These are phyloP conservation scores for California macrophylla DNA, from an alignment of 441 rosid species.

Conservation along the genomic window DNA sequence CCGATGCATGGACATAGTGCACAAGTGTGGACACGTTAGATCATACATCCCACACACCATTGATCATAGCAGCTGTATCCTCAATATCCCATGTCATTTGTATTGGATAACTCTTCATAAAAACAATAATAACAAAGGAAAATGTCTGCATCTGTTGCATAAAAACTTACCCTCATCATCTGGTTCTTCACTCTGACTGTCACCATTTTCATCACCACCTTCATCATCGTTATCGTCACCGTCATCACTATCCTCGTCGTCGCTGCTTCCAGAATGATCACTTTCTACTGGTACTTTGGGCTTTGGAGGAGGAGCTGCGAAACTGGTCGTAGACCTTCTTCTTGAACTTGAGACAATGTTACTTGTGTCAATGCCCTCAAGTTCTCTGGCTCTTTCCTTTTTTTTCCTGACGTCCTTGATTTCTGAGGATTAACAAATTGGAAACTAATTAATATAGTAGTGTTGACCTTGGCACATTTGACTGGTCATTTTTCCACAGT, in stretches of 20 bases:
- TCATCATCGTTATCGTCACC: conserved; percentile 26
- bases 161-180: conserved; percentile 37
- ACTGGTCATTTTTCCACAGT: background rate
- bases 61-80: background rate
- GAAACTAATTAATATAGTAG: conserved; percentile 3
- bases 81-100: conserved; percentile 1
- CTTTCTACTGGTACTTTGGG: conserved; percentile 47
- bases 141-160: background rate
- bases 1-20: background rate
- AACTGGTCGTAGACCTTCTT: conserved; percentile 60
- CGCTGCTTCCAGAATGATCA: conserved; percentile 27
- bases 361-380: conserved; percentile 78
- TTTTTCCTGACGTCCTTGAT: conserved; percentile 69
- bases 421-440: conserved; percentile 32
- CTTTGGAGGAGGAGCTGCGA: conserved; percentile 49
- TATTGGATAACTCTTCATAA: background rate
- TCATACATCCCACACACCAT: background rate
- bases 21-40: background rate
- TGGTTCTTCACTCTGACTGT: conserved; percentile 38
- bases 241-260: conserved; percentile 24
- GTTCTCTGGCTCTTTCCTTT: conserved; percentile 72
- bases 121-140: background rate
- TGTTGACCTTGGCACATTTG: background rate
- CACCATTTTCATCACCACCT: conserved; percentile 27
- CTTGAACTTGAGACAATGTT: conserved; percentile 79